Percentiles rank a stretch among this genome's conserved stretches.
phyloP scores from a whole-genome alignment of 139 green algal genomes.

The Chlorella ohadii region DNA sequence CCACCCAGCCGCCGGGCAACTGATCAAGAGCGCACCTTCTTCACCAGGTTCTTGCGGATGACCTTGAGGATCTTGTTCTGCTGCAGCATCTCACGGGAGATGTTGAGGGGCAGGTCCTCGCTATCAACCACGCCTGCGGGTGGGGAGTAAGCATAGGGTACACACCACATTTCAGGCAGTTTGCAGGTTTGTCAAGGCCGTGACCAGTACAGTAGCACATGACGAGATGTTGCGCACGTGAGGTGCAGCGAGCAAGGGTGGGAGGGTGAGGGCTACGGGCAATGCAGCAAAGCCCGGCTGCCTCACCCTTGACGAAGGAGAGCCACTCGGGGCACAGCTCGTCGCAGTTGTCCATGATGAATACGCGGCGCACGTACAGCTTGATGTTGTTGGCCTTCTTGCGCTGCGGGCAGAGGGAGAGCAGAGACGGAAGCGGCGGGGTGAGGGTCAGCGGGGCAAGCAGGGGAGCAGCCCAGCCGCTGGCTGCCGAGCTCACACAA shows the following conservation, averaged over 20 bases:
- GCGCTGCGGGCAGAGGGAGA: too few relatives aligned
- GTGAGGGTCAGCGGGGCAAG: too few relatives aligned
- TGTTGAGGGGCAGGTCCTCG: slow-evolving; percentile 99
- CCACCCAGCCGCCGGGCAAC: too few relatives aligned
- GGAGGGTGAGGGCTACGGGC: not conserved
- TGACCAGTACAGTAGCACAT: too few relatives aligned
- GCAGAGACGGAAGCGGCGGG: not conserved
- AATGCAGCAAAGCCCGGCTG: too few relatives aligned
- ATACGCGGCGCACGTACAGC: slow-evolving; percentile 99
- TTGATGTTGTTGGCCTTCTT: slow-evolving; percentile 41
- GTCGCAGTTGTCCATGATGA: slow-evolving; percentile 99
- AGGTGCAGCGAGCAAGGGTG: not conserved
- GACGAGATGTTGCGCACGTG: too few relatives aligned
- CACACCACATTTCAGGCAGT: too few relatives aligned
- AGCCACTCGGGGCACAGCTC: slow-evolving; percentile 98
- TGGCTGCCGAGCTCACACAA: too few relatives aligned
- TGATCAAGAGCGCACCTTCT: slow-evolving; percentile 98
- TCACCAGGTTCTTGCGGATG: slow-evolving; percentile 99
- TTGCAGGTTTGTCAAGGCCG: too few relatives aligned
- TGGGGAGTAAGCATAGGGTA: not conserved
- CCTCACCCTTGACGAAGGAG: slow-evolving; percentile 88
- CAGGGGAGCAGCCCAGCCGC: too few relatives aligned
- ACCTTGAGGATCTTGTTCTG: slow-evolving; percentile 99
- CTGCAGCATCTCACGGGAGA: slow-evolving; percentile 99
- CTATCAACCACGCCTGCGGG: slow-evolving; percentile 93